Evolutionary conservation across 75 land plant species (phyloP).

Genomic region (Isoetes taiwanensis): DNA sequence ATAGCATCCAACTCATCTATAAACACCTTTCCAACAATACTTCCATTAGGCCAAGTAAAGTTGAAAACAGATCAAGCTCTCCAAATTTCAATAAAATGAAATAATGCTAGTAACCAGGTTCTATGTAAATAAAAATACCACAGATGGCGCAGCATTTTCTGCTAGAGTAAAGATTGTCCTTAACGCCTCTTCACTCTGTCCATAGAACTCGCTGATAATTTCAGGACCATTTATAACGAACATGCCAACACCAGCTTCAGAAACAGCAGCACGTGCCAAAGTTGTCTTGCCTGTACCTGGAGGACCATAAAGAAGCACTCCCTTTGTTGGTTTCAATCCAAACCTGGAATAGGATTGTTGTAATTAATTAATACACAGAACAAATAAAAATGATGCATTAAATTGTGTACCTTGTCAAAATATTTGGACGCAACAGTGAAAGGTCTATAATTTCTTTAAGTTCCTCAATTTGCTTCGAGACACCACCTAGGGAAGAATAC

Average conservation of each 20-base stretch:
- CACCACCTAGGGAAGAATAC: constrained; percentile 60
- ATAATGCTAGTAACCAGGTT: no score
- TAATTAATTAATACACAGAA: no score
- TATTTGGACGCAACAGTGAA: constrained; percentile 34
- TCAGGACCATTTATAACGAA: constrained; percentile 87
- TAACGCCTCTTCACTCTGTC: constrained; percentile 84
- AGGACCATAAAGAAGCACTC: constrained; percentile 93
- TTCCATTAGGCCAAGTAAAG: background rate
- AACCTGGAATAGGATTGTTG: no score
- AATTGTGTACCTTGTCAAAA: constrained; percentile 47
- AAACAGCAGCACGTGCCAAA: constrained; percentile 53
- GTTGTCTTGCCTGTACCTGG: constrained; percentile 98
- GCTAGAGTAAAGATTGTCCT: constrained; percentile 59
- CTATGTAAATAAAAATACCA: no score
- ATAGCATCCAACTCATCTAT: constrained; percentile 98
- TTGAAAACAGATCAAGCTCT: background rate
- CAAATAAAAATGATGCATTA: background rate
- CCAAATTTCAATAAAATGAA: no score
- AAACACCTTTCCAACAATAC: constrained; percentile 48
- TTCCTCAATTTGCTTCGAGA: constrained; percentile 52
- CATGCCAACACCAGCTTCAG: constrained; percentile 74
- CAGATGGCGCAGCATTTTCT: constrained; percentile 55
- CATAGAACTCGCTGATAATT: constrained; percentile 65
- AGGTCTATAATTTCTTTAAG: constrained; percentile 63
- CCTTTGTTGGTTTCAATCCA: constrained; percentile 47